Percentiles rank a stretch among this genome's conserved stretches.
These are phyloP conservation scores for Buddleja alternifolia DNA, from an alignment of 257 asterid genomes.

Conservation along the genomic window DNA sequence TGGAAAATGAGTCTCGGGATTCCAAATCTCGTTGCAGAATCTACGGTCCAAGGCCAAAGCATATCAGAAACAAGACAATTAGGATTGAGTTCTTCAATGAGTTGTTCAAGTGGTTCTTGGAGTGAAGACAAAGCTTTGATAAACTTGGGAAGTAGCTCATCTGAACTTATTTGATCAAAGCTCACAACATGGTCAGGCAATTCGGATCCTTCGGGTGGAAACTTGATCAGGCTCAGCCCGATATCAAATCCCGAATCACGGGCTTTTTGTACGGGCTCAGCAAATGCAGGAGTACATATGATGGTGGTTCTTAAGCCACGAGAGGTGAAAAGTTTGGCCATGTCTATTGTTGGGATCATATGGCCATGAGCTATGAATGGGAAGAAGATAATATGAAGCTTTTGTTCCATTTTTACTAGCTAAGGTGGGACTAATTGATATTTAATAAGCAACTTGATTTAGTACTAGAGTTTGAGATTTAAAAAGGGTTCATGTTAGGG, in stretches of 20 bases:
- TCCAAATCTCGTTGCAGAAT: conserved; percentile 51
- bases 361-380: conserved; percentile 67
- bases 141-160: conserved; percentile 30
- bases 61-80: conserved; percentile 55
- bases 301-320: conserved; percentile 49
- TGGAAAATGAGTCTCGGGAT: conserved; percentile 62
- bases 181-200: conserved; percentile 43
- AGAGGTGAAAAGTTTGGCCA: conserved; percentile 61
- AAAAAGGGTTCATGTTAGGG: too few relatives aligned
- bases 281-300: conserved; percentile 42
- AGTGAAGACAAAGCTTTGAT: conserved; percentile 36
- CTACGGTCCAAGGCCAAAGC: conserved; percentile 63
- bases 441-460: too few relatives aligned
- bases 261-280: conserved; percentile 26
- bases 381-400: conserved; percentile 45
- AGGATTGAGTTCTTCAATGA: conserved; percentile 43
- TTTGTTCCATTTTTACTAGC: conserved; percentile 17
- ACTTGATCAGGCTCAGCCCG: conserved; percentile 27
- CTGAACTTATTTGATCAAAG: conserved; percentile 35
- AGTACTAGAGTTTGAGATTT: too few relatives aligned
- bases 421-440: neutral
- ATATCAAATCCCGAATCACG: conserved; percentile 39
- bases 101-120: conserved; percentile 46
- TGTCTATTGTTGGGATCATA: conserved; percentile 56
- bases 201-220: conserved; percentile 50